A percentile compares a stretch with the other conserved stretches of the same genome.
phyloP scores from a whole-genome alignment of 1,284 basidiomycete species.

The Wallemia ichthyophaga region DNA sequence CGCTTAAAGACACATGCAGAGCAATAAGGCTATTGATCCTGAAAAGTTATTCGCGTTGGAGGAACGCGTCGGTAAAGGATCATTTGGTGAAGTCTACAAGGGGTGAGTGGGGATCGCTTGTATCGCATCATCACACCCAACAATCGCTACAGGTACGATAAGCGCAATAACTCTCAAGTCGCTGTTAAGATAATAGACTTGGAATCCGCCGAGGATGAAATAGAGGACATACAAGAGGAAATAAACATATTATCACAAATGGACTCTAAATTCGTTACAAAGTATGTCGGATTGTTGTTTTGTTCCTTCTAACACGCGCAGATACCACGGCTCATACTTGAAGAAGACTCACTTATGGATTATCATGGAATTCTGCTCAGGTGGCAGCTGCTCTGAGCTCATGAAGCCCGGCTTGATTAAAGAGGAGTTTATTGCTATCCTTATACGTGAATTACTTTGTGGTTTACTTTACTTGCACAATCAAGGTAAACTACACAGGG shows the following conservation, averaged over 20 bases:
- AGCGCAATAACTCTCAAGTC: slow-evolving; percentile 66
- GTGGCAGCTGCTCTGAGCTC: slow-evolving; percentile 23
- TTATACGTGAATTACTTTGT: slow-evolving; percentile 62
- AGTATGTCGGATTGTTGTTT: slow-evolving; percentile 24
- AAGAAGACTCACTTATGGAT: slow-evolving; percentile 94
- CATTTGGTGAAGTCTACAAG: slow-evolving; percentile 92
- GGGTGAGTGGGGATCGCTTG: slow-evolving; percentile 24
- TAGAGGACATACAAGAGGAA: slow-evolving; percentile 97
- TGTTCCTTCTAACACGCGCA: slow-evolving; percentile 10
- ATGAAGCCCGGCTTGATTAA: slow-evolving; percentile 94
- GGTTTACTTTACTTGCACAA: slow-evolving; percentile 85
- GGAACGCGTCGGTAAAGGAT: slow-evolving; percentile 85
- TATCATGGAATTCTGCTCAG: slow-evolving; percentile 70
- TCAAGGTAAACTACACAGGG: slow-evolving; percentile 86
- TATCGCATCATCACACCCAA: no score
- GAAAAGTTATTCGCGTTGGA: slow-evolving; percentile 87
- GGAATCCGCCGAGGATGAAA: slow-evolving; percentile 95
- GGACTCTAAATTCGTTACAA: slow-evolving; percentile 82
- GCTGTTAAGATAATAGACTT: slow-evolving; percentile 98
- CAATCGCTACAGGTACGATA: slow-evolving; percentile 55
- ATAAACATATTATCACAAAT: slow-evolving; percentile 95
- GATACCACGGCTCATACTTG: slow-evolving; percentile 82
- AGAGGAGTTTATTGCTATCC: slow-evolving; percentile 96
- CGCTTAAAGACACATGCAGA: background rate
- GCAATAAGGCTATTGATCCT: slow-evolving; percentile 30